Base-by-base conservation (phyloP, 2,329 filamentous ascomycete species). In the Exophiala sp. region DNA sequence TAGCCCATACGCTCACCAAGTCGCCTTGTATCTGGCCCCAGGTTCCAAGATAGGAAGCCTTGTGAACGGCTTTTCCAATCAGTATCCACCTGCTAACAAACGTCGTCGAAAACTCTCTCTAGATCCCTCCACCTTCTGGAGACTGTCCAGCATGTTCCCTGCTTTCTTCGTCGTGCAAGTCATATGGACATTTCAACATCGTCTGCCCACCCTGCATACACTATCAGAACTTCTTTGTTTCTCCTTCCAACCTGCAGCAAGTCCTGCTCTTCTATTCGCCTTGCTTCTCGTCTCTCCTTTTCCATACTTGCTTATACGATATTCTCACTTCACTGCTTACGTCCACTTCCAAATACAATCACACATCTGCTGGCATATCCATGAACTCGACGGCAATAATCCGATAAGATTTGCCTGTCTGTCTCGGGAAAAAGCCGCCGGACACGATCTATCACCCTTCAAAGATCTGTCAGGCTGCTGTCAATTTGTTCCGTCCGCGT, bases 101-200 rank as follows among this genome's bases (percentile, higher is more conserved):
- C 21, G 29, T 43, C 21, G n/a, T 21, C 14, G 20, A 29, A 43
- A 20, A 24, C n/a, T 43, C 3, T 24, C 41, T 43, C 20, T 24
- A 43, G 20, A 20, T 14, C 35, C 35, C 35, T 38, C 35, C 35
- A 38, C 35, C 35, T 24, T 21, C 41, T 32, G 20, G 18, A 47
- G 44, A 8, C 11, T 35, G 44, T 47, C 33, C 40, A 32, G 50
- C 50, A 48, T 48, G 20, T 38, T 47, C 50, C 50, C 50, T 53
- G 44, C 12, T 43, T 43, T n/a, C 21, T 32, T 43, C 9, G 20
- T n/a, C n/a, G n/a, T 43, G 45, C 39, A 32, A 29, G 16, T 47
- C 36, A 29, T 29, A 29, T 29, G 24, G 7, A 29, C 20, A 14
- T 10, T 41, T 16, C 12, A 35, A 21, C 12, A 33, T 33, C 34